Conservation (phyloP, 139 green algal genomes). For the Micractinium sp. region DNA sequence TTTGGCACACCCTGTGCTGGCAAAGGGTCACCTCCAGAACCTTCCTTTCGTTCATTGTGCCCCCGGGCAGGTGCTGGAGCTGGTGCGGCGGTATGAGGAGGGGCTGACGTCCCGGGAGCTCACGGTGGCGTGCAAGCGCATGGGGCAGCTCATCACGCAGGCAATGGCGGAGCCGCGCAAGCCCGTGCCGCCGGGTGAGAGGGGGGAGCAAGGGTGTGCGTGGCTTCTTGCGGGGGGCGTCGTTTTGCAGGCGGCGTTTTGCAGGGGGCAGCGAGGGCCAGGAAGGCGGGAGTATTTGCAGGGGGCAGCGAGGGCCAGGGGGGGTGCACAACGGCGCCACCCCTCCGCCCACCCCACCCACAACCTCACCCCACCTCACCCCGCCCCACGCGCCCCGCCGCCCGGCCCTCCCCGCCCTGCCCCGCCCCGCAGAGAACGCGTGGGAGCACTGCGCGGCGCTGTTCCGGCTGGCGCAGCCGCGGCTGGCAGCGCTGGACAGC, state of each 20-base stretch:
- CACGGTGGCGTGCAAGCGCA: slow-evolving; percentile 1
- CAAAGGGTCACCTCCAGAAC: background rate
- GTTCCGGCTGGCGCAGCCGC: background rate
- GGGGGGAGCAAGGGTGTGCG: background rate
- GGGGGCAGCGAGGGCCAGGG: too few species aligned
- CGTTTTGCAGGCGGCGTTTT: background rate
- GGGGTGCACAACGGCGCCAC: too few species aligned
- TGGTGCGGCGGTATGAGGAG: background rate
- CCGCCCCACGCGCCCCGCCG: too few species aligned
- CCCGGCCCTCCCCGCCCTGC: background rate
- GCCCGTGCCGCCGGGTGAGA: background rate
- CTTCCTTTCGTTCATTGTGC: background rate
- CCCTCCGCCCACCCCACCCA: background rate
- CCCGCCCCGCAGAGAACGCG: background rate
- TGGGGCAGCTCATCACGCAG: background rate
- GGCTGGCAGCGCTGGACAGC: background rate
- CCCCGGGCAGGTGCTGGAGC: background rate
- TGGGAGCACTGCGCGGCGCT: background rate
- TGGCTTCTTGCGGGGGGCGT: background rate
- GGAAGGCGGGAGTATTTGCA: too few species aligned
- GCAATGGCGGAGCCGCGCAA: background rate
- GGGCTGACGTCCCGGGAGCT: slow-evolving; percentile 5
- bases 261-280: background rate
- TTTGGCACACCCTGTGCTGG: background rate
- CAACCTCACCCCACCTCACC: background rate